These are phyloP conservation scores for Blastobotrys capitulatus DNA, from an alignment of 1,139 yeast species.

Conservation along the genomic window DNA sequence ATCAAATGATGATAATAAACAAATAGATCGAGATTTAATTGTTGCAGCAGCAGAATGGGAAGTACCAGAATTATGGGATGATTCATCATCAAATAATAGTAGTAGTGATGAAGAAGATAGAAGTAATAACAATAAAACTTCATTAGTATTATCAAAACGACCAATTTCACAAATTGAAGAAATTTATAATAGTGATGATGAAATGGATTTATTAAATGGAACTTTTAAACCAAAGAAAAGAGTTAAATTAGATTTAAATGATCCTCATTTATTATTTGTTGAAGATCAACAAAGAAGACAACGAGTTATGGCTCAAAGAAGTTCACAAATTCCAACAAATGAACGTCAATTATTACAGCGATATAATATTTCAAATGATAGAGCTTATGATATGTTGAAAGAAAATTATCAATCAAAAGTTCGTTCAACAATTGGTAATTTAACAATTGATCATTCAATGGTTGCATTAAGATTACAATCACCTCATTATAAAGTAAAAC, in stretches of 20 bases:
- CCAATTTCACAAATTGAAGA: conserved; percentile 6
- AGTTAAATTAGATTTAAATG: conserved; percentile 76
- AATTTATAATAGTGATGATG: conserved; percentile 49
- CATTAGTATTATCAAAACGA: not conserved
- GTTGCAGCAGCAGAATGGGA: conserved; percentile 85
- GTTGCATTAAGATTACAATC: conserved; percentile 85
- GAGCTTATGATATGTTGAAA: conserved; percentile 73
- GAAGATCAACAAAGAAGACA: conserved; percentile 33
- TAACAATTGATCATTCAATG: conserved; percentile 84
- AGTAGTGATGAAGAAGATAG: not conserved
- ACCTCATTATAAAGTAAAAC: conserved; percentile 82
- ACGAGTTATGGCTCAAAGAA: conserved; percentile 8
- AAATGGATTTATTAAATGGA: conserved; percentile 78
- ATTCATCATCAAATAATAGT: not conserved
- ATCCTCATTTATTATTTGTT: conserved; percentile 67
- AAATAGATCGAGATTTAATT: conserved; percentile 49
- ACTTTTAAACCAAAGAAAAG: conserved; percentile 41
- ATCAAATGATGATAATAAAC: not conserved
- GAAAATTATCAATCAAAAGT: conserved; percentile 88
- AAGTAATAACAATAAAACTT: no score
- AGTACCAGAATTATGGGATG: conserved; percentile 8
- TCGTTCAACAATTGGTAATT: conserved; percentile 86
- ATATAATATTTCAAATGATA: conserved; percentile 84
- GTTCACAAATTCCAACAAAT: conserved; percentile 40
- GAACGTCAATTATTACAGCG: conserved; percentile 47